These are phyloP conservation scores for Cucumis cinereus DNA, from an alignment of 306 rosid genomes.

Conservation along the genomic window DNA sequence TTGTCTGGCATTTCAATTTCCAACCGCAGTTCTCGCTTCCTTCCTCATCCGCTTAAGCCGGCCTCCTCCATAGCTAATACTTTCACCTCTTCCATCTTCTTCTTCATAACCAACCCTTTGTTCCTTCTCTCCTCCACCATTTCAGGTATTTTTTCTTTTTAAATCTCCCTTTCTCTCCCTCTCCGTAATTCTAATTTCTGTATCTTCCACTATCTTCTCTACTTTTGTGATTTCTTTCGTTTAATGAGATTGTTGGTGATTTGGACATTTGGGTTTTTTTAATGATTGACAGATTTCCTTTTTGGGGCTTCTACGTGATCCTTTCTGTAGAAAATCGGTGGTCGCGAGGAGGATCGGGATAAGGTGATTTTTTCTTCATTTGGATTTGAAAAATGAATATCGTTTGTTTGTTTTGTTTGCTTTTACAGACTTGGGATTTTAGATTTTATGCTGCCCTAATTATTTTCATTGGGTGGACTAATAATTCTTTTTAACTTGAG, in stretches of 20 bases:
- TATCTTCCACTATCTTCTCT: not conserved
- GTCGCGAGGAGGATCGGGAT: not conserved
- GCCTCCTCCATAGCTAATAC: not conserved
- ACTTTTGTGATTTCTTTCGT: not conserved
- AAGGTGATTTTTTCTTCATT: not conserved
- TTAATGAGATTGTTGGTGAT: not conserved
- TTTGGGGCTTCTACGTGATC: not conserved
- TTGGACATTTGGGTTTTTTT: not conserved
- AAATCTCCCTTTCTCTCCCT: not conserved
- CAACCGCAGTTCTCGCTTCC: slow-evolving; percentile 6
- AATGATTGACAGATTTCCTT: not conserved
- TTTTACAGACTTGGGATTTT: not conserved
- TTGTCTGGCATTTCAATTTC: not conserved
- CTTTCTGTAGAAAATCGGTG: not conserved
- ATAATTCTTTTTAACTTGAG: not conserved
- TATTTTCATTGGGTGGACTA: not conserved
- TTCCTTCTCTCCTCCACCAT: not conserved
- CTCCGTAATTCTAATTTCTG: not conserved
- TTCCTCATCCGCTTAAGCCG: not conserved
- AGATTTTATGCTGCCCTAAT: slow-evolving; percentile 2
- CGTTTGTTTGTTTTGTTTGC: not conserved
- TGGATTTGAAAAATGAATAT: not conserved
- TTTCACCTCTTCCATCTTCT: not conserved
- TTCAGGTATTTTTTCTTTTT: not conserved
- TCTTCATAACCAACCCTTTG: not conserved